Evolutionary conservation across 148 eudicot genomes (phyloP).

Genomic region (Chenopodium quinoa): DNA sequence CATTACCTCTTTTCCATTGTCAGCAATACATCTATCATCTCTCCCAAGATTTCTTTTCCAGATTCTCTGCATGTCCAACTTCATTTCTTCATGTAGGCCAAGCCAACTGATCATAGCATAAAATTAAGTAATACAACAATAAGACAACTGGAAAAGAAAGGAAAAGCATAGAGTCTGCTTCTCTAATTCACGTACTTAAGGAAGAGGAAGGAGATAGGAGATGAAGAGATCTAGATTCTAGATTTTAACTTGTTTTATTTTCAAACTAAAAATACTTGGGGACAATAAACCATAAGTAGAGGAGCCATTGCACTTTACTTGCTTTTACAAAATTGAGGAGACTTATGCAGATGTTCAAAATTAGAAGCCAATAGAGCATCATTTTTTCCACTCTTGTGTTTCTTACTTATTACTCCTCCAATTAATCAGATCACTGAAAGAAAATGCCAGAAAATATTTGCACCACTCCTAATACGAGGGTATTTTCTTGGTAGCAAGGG

Average conservation of each 20-base stretch:
- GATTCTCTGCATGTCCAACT: conserved; percentile 92
- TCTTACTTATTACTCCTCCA: neutral
- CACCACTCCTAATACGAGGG: neutral
- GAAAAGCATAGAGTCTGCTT: neutral
- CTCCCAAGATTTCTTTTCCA: conserved; percentile 99
- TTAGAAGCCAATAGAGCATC: neutral
- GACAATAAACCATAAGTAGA: neutral
- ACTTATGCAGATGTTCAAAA: neutral
- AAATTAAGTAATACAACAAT: neutral
- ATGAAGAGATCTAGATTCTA: neutral
- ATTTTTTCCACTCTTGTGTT: neutral
- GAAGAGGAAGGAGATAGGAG: neutral
- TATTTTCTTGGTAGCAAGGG: neutral
- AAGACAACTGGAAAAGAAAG: neutral
- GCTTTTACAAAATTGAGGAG: neutral
- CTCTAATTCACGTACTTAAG: neutral
- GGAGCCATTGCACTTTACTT: neutral
- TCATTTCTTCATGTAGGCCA: conserved; percentile 90
- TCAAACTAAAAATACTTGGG: neutral
- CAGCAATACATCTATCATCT: conserved; percentile 98
- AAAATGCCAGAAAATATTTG: neutral
- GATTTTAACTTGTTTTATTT: neutral
- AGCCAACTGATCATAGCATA: conserved; percentile 60
- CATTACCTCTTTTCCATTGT: conserved; percentile 89
- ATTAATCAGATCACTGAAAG: neutral